Evolutionary conservation across 2,329 filamentous ascomycete genomes (phyloP).

Genomic region (Leptographium radiaticola): DNA sequence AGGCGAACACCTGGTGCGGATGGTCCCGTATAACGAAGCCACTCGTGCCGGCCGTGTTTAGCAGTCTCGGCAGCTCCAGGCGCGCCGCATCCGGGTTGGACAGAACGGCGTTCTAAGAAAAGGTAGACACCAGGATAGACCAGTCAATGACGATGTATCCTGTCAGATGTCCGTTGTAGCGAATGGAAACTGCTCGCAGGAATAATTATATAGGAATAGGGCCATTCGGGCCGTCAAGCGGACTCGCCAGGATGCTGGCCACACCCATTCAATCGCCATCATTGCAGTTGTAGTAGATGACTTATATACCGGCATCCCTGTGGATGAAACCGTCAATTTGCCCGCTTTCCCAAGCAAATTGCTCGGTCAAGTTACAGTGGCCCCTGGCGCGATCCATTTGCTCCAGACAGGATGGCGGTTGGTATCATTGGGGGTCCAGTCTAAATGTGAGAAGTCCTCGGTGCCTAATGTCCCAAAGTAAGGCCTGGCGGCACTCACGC

Average conservation of each 20-base stretch:
- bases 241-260: constrained; percentile 15
- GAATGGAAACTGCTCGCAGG: constrained; percentile 24
- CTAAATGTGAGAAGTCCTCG: constrained; percentile 45
- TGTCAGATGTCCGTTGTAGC: constrained; percentile 30
- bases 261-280: constrained; percentile 23
- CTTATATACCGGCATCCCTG: constrained; percentile 57
- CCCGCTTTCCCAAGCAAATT: constrained; percentile 26
- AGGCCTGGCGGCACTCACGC: no score
- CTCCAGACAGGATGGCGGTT: neutral
- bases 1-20: constrained; percentile 13
- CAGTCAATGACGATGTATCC: constrained; percentile 31
- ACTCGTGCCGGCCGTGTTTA: constrained; percentile 6
- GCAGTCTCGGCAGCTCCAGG: constrained; percentile 16
- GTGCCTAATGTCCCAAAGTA: no score
- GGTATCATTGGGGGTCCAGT: neutral
- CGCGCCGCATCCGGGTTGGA: constrained; percentile 24
- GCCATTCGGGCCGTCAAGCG: constrained; percentile 11
- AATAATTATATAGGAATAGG: constrained; percentile 4
- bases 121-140: constrained; percentile 36
- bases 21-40: constrained; percentile 17
- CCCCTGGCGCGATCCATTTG: neutral
- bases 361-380: constrained; percentile 40
- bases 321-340: constrained; percentile 51
- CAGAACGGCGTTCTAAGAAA: constrained; percentile 37
- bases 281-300: constrained; percentile 53